These are phyloP conservation scores for Globisporangium cederbergense DNA, from an alignment of 352 stramenopile genomes.

Conservation along the genomic window DNA sequence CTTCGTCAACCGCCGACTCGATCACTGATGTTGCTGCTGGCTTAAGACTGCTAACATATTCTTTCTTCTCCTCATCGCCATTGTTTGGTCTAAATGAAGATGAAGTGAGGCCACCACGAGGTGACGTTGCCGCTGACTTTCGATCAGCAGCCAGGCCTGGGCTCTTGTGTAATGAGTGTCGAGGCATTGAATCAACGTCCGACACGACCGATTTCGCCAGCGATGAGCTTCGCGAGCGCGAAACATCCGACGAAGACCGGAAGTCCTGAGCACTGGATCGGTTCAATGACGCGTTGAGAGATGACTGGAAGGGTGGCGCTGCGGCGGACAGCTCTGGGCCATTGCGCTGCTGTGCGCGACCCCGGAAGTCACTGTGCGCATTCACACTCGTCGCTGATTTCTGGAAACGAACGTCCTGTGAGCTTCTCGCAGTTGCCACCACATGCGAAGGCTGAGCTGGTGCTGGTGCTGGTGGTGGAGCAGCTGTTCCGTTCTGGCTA, in stretches of 20 bases:
- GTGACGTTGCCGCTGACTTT: neutral
- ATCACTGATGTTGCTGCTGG: neutral
- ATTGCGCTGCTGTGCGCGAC: neutral
- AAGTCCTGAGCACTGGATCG: conserved; percentile 23
- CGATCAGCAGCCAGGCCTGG: neutral
- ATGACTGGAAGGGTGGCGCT: conserved; percentile 6
- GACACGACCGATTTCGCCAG: conserved; percentile 15
- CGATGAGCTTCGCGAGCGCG: conserved; percentile 19
- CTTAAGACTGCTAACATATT: conserved; percentile 9
- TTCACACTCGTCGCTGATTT: conserved; percentile 19
- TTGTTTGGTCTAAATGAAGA: conserved; percentile 15
- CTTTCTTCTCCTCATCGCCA: conserved; percentile 21
- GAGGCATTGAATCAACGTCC: conserved; percentile 10
- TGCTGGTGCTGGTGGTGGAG: neutral
- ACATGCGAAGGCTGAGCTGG: neutral
- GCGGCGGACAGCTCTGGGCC: neutral
- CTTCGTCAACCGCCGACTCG: conserved; percentile 23
- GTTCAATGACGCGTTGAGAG: conserved; percentile 10
- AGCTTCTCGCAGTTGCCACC: conserved; percentile 25
- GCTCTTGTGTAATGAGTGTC: conserved; percentile 12
- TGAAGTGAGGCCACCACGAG: conserved; percentile 7
- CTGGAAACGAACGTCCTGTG: conserved; percentile 45
- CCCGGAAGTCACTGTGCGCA: neutral
- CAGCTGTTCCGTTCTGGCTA: neutral
- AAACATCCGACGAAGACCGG: conserved; percentile 13